Evolutionary conservation across 2,329 filamentous ascomycete genomes (phyloP).

Genomic region (Clonostachys solani): DNA sequence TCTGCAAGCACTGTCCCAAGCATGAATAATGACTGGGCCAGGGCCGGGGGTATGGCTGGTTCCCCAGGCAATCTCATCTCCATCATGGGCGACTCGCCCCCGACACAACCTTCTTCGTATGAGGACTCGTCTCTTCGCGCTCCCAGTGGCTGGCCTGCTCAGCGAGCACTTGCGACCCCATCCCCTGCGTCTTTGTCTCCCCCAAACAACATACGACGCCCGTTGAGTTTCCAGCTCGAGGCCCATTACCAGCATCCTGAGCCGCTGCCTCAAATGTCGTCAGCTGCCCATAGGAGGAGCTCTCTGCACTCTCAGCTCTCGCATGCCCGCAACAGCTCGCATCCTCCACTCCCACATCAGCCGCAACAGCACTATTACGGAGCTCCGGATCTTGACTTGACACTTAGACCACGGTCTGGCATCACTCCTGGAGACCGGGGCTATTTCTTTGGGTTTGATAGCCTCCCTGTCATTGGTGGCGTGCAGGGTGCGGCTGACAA

Average conservation of each 20-base stretch:
- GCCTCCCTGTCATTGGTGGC: slow-evolving; percentile 44
- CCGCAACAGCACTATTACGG: slow-evolving; percentile 75
- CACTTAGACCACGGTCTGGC: slow-evolving; percentile 50
- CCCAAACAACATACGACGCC: slow-evolving; percentile 31
- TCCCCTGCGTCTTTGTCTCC: slow-evolving; percentile 37
- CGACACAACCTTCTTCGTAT: slow-evolving; percentile 47
- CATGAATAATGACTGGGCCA: slow-evolving; percentile 40
- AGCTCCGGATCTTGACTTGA: slow-evolving; percentile 69
- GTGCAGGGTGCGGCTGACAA: neutral
- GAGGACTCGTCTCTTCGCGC: slow-evolving; percentile 36
- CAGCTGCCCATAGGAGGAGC: slow-evolving; percentile 33
- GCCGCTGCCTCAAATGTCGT: slow-evolving; percentile 27
- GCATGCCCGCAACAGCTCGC: slow-evolving; percentile 37
- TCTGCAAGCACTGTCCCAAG: slow-evolving; percentile 43
- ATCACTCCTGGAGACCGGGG: slow-evolving; percentile 63
- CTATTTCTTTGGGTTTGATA: slow-evolving; percentile 80
- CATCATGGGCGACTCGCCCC: slow-evolving; percentile 46
- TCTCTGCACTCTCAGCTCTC: slow-evolving; percentile 48
- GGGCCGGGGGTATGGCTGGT: slow-evolving; percentile 32
- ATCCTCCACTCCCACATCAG: slow-evolving; percentile 70
- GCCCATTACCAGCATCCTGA: slow-evolving; percentile 35
- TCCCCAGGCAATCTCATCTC: slow-evolving; percentile 51
- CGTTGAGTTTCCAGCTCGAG: slow-evolving; percentile 52
- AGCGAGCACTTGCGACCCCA: slow-evolving; percentile 37
- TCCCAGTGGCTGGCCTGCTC: slow-evolving; percentile 38